Percentiles rank a stretch among this genome's conserved stretches.
Conservation (phyloP, 495 filamentous ascomycete species). For the Aspergillus steynii region DNA sequence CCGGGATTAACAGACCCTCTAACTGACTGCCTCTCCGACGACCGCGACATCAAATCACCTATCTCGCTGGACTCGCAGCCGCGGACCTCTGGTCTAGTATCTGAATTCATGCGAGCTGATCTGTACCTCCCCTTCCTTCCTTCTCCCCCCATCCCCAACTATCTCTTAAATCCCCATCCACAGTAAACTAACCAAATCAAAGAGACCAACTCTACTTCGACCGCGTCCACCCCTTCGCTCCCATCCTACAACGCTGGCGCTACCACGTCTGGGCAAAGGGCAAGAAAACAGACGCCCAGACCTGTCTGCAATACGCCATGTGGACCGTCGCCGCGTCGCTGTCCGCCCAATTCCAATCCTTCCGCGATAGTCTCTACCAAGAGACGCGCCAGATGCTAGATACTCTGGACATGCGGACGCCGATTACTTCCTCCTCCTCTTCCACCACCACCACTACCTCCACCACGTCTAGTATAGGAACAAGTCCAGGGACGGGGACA, state of each 20-base stretch:
- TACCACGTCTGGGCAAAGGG: slow-evolving; percentile 40
- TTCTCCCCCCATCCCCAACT: neutral
- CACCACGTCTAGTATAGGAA: too few relatives aligned
- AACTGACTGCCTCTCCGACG: slow-evolving; percentile 6
- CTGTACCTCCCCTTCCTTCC: slow-evolving; percentile 28
- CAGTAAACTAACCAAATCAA: neutral
- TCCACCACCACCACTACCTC: too few relatives aligned
- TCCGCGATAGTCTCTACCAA: slow-evolving; percentile 47
- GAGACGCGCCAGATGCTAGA: slow-evolving; percentile 50
- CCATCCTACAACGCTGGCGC: slow-evolving; percentile 52
- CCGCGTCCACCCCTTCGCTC: slow-evolving; percentile 53
- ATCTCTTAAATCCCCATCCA: too few relatives aligned
- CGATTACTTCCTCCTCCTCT: too few relatives aligned
- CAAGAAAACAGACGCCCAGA: slow-evolving; percentile 30
- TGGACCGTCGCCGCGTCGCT: slow-evolving; percentile 54
- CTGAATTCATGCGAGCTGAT: slow-evolving; percentile 41
- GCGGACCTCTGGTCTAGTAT: slow-evolving; percentile 18
- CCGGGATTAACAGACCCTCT: slow-evolving; percentile 1
- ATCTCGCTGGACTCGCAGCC: slow-evolving; percentile 9
- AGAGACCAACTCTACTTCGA: slow-evolving; percentile 61
- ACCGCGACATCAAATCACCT: slow-evolving; percentile 14
- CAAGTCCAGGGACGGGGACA: too few relatives aligned
- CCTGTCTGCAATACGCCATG: slow-evolving; percentile 56
- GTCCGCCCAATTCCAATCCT: slow-evolving; percentile 52
- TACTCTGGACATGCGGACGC: slow-evolving; percentile 14